Evolutionary conservation across 2,329 filamentous ascomycete genomes (phyloP).

Genomic region (Ophiostoma himal-ulmi): DNA sequence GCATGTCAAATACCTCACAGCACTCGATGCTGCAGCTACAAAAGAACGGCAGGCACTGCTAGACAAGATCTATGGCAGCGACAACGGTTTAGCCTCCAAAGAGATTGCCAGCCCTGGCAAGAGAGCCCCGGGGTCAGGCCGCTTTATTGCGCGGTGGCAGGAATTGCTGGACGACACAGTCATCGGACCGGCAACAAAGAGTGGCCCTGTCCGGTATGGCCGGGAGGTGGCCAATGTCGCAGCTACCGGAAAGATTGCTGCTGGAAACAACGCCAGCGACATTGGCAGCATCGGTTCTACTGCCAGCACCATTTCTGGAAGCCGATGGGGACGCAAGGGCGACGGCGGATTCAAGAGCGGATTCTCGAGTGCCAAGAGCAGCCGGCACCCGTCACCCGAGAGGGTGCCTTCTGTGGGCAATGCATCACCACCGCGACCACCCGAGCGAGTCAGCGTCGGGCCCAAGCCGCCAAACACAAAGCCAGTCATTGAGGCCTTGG

Average conservation of each 20-base stretch:
- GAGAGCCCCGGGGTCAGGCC: slow-evolving; percentile 54
- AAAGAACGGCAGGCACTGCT: slow-evolving; percentile 54
- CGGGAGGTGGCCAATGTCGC: slow-evolving; percentile 42
- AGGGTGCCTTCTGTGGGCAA: background rate
- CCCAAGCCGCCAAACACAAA: slow-evolving; percentile 15
- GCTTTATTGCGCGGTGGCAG: slow-evolving; percentile 69
- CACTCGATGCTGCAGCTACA: slow-evolving; percentile 49
- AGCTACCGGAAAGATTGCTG: slow-evolving; percentile 33
- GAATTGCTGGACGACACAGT: slow-evolving; percentile 61
- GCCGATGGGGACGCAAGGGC: slow-evolving; percentile 7
- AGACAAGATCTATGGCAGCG: slow-evolving; percentile 31
- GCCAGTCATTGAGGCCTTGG: slow-evolving; percentile 18
- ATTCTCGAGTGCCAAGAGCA: slow-evolving; percentile 18
- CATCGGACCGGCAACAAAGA: slow-evolving; percentile 49
- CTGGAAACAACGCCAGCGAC: background rate
- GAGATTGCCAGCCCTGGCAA: background rate
- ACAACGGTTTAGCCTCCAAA: background rate
- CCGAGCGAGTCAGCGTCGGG: background rate
- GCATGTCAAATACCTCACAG: slow-evolving; percentile 55
- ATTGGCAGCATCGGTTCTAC: background rate
- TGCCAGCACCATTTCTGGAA: background rate
- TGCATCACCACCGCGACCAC: background rate
- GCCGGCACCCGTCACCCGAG: slow-evolving; percentile 17
- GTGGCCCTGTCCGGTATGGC: slow-evolving; percentile 49
- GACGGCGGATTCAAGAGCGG: slow-evolving; percentile 16